These are phyloP conservation scores for Arthrobotrys iridis DNA, from an alignment of 2,329 filamentous ascomycete species.

Conservation along the genomic window DNA sequence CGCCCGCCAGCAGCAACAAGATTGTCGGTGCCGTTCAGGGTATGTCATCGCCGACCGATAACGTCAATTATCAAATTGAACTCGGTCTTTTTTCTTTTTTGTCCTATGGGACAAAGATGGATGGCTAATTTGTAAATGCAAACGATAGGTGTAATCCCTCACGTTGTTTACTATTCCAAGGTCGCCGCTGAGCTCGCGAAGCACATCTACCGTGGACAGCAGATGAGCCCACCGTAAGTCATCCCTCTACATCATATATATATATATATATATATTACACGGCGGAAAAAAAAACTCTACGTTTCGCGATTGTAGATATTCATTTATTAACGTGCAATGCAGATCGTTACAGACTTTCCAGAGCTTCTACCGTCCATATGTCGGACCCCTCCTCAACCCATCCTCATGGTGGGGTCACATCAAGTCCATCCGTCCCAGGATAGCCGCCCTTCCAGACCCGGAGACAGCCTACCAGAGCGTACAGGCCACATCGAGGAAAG, in stretches of 20 bases:
- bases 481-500: slow-evolving; percentile 75
- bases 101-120: background rate
- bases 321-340: background rate
- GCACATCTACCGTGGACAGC: slow-evolving; percentile 85
- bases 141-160: slow-evolving; percentile 79
- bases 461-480: slow-evolving; percentile 70
- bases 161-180: slow-evolving; percentile 88
- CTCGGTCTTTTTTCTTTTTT: background rate
- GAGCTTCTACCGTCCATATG: slow-evolving; percentile 35
- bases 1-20: slow-evolving; percentile 82
- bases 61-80: background rate
- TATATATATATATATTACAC: background rate
- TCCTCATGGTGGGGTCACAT: slow-evolving; percentile 49
- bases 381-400: slow-evolving; percentile 45
- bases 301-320: background rate
- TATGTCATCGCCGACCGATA: slow-evolving; percentile 69
- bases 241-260: slow-evolving; percentile 58
- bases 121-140: slow-evolving; percentile 4
- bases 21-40: slow-evolving; percentile 81
- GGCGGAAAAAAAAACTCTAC: background rate
- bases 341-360: slow-evolving; percentile 43
- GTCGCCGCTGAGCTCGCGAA: slow-evolving; percentile 88
- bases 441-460: slow-evolving; percentile 66
- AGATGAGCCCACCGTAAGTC: slow-evolving; percentile 97
- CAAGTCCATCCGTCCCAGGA: slow-evolving; percentile 61